Evolutionary conservation across 345 rosid genomes (phyloP).

Genomic region (Cardiospermum halicacabum): DNA sequence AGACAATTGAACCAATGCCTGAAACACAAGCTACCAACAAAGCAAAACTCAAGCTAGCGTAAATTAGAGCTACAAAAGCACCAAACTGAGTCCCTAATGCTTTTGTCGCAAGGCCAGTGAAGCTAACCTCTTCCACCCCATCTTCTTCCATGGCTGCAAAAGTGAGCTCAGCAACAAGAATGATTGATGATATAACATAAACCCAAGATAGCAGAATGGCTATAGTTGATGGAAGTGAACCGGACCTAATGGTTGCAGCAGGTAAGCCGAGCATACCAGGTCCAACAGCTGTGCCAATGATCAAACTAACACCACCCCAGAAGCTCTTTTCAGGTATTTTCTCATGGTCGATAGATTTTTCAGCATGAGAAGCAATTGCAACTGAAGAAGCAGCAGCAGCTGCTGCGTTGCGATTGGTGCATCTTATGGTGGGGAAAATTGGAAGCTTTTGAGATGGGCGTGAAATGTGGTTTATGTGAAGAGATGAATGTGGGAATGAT

Average conservation of each 20-base stretch:
- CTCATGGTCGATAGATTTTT: constrained; percentile 17
- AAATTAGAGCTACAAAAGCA: constrained; percentile 65
- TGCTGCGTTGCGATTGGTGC: constrained; percentile 18
- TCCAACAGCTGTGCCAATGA: constrained; percentile 90
- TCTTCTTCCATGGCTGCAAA: constrained; percentile 88
- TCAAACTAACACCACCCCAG: constrained; percentile 92
- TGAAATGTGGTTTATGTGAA: not conserved
- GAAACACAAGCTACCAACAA: constrained; percentile 85
- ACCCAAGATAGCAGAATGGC: constrained; percentile 72
- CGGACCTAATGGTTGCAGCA: constrained; percentile 72
- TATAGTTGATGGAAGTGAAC: constrained; percentile 63
- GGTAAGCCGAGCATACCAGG: constrained; percentile 93
- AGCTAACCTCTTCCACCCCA: constrained; percentile 76
- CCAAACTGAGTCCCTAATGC: constrained; percentile 67
- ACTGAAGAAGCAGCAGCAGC: constrained; percentile 14
- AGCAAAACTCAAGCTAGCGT: constrained; percentile 81
- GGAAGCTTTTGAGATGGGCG: not conserved
- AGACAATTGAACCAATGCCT: constrained; percentile 77
- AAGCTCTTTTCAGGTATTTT: constrained; percentile 42
- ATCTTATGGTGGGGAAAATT: constrained; percentile 14
- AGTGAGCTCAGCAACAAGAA: constrained; percentile 85
- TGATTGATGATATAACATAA: constrained; percentile 75
- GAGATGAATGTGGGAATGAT: constrained; percentile 2
- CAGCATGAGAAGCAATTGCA: constrained; percentile 10
- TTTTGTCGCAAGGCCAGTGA: constrained; percentile 72